Base-by-base conservation (phyloP, 2,329 filamentous ascomycete genomes). In the Aureobasidium sp. region DNA sequence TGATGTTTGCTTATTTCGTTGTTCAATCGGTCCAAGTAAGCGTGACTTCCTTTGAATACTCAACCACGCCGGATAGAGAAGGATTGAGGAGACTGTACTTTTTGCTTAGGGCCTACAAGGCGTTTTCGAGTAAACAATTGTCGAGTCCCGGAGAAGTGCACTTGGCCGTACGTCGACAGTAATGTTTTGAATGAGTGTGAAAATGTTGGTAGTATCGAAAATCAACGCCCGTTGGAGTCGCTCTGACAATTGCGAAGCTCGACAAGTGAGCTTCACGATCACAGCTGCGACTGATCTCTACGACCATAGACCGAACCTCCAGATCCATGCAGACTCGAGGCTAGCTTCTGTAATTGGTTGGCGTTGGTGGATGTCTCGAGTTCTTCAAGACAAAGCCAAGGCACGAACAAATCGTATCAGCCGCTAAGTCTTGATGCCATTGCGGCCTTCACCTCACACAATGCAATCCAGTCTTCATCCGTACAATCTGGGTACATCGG, bases 401-500 rank as follows among this genome's bases (percentile, higher is more conserved):
- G 10, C 23, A 10, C 13, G 27, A 1, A n/a, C 4, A n/a, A 27
- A 13, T n/a, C 13, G 3, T 20, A 27, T 42, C 37, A 55, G 29
- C 23, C 37, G 29, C 51, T 15, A 13, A 32, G 12, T 20, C 55
- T 20, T 2, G 23, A 58, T 8, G 29, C 32, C 5, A 62, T 62
- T 15, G 50, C 42, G 23, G 42, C 15, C 34, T 39, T 62, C 20
- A 62, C 41, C 23, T 62, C 42, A 41, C 48, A 53, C 17, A 62
- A 27, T 15, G 50, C 50, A 9, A 53, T 55, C 50, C 48, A 53
- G 27, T 62, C 60, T 41, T 55, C 60, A 23, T 62, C 51, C 2
- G 50, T 56, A 41, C 60, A 62, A 32, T 62, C 60, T 2, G 60
- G 60, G 23, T 62, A 62, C 17, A 23, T 17, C 1, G 60, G 60